A percentile compares a stretch with the other conserved stretches of the same genome.
Conservation (phyloP, 495 filamentous ascomycete species). For the Annulohypoxylon nitens region DNA sequence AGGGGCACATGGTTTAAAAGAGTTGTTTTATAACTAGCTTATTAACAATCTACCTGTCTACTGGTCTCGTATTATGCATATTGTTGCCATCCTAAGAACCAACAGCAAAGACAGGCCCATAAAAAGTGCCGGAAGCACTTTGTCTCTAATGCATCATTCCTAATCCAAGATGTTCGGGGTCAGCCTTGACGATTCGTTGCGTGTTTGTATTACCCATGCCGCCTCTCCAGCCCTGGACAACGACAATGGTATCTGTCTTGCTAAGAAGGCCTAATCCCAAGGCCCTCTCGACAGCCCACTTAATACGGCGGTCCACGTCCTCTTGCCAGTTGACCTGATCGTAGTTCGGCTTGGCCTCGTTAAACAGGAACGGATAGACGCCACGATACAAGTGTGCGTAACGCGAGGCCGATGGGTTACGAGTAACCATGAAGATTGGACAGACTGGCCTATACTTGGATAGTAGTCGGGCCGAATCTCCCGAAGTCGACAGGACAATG, state of each 20-base stretch:
- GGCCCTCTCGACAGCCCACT: constrained; percentile 90
- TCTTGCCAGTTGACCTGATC: constrained; percentile 91
- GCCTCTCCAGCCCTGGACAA: constrained; percentile 97
- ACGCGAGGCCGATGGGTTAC: constrained; percentile 83
- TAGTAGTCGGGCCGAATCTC: constrained; percentile 90
- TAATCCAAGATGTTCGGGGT: constrained; percentile 62
- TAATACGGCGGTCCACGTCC: constrained; percentile 95
- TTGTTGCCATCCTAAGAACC: neutral
- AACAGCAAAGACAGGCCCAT: neutral
- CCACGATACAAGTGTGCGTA: constrained; percentile 97
- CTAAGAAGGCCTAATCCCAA: constrained; percentile 85
- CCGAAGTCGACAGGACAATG: constrained; percentile 91
- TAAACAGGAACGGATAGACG: constrained; percentile 96
- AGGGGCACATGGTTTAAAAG: too few species aligned
- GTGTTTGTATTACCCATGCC: constrained; percentile 99
- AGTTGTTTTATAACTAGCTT: too few species aligned
- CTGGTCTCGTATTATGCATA: neutral
- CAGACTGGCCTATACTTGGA: constrained; percentile 99
- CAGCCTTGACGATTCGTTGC: constrained; percentile 69
- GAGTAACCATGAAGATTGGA: constrained; percentile 98
- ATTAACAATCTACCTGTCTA: neutral
- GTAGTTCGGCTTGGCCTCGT: constrained; percentile 94
- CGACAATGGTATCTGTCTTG: constrained; percentile 87
- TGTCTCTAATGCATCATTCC: constrained; percentile 38
- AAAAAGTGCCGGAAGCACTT: neutral